Conservation (phyloP, 306 rosid species). For the Inga leiocalycina region DNA sequence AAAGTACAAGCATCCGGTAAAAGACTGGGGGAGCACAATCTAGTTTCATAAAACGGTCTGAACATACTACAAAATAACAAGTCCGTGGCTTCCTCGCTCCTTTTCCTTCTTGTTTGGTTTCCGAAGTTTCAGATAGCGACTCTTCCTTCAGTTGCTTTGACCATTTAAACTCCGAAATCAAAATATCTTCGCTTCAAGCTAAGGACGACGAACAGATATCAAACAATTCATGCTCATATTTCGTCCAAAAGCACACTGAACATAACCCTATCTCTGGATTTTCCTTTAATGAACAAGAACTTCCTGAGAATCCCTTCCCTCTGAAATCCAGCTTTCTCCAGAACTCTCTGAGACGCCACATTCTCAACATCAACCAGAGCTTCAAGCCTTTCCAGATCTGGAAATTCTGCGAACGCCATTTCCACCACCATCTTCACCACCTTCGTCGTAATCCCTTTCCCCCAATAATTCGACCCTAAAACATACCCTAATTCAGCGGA, state of each 20-base stretch:
- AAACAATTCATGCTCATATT: not conserved
- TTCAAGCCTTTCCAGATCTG: conserved; percentile 69
- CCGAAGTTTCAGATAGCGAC: not conserved
- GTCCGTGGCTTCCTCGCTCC: no score
- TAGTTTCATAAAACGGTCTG: no score
- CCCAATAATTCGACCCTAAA: conserved; percentile 63
- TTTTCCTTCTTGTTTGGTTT: not conserved
- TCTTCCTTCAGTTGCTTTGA: not conserved
- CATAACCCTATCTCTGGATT: conserved; percentile 47
- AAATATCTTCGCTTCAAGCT: not conserved
- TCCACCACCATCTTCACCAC: conserved; percentile 60
- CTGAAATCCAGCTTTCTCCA: conserved; percentile 72
- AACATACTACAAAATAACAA: no score
- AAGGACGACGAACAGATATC: not conserved
- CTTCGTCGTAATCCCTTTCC: conserved; percentile 64
- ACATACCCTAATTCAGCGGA: conserved; percentile 63
- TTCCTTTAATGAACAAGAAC: conserved; percentile 44
- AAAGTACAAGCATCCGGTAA: no score
- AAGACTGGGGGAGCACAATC: no score
- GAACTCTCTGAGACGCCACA: conserved; percentile 61
- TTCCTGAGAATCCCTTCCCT: conserved; percentile 76
- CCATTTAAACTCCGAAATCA: not conserved
- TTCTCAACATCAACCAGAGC: conserved; percentile 73
- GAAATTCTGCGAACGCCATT: conserved; percentile 49
- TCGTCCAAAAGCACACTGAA: conserved; percentile 2